Base-by-base conservation (phyloP, 2,329 filamentous ascomycete genomes). In the Amylocarpus encephaloides region DNA sequence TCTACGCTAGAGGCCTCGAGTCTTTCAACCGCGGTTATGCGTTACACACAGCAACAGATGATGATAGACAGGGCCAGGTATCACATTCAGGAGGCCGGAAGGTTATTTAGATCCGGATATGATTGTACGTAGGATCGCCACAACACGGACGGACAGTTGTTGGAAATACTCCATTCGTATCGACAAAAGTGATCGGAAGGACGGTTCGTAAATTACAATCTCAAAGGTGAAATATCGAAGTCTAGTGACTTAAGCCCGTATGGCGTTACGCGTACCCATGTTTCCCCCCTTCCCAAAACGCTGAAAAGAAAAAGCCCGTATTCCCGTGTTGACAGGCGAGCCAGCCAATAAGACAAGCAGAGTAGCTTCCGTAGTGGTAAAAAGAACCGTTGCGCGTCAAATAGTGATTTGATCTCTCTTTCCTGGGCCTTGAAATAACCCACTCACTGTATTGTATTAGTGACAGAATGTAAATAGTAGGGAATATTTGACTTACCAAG, bases 401-500 rank as follows among this genome's bases (percentile, higher is more conserved):
- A 43, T 48, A 29, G 18, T 30, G 30, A 45, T 12, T 10, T 36
- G 32, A 33, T 38, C 36, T 47, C 35, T 15, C 12, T n/a, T 26
- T 16, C 41, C 39, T 46, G 19, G 40, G 11, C 15, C 34, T 12
- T 33, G 30, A 22, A 9, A 49, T 44, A 29, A 6, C 13, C 18
- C 44, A 30, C 39, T 53, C 46, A 54, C 53, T 54, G 19, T 19
- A 36, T 11, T 7, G 10, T 26, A 34, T 55, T 36, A 58, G 52
- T 40, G 43, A 16, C 13, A 19, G 29, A 19, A 11, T n/a, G 11
- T 29, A 49, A 6, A 3, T 30, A 13, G 22, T 9, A 19, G 15
- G 5, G 22, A 10, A 16, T 13, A 2, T 15, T n/a, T 10, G 22
- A 53, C 58, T 48, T 58, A 64, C 62, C 57, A 64, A 55, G 49